Conservation (phyloP, 306 rosid species). For the Dalbergia cultrata region DNA sequence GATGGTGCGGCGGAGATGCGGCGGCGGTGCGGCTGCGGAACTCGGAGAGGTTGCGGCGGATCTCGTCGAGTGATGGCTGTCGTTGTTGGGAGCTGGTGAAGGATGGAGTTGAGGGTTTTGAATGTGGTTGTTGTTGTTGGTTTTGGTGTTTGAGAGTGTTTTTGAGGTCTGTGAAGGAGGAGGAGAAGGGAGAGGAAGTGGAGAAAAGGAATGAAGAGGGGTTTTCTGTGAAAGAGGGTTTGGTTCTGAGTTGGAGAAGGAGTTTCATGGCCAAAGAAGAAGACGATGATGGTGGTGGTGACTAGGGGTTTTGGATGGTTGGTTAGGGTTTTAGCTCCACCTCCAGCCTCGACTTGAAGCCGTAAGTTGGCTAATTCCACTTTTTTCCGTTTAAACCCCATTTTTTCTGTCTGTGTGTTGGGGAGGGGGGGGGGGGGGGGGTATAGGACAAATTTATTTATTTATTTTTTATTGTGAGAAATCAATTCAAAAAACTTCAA, state of each 20-base stretch:
- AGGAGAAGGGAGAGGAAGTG: not conserved
- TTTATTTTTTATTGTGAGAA: no score
- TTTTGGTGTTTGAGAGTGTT: no score
- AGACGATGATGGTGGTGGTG: not conserved
- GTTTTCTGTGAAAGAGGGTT: not conserved
- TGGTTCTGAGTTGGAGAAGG: not conserved
- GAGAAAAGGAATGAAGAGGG: not conserved
- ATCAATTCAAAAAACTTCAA: no score
- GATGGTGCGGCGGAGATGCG: no score
- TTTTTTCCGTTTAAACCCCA: no score
- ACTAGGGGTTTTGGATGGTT: not conserved
- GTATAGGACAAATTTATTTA: no score
- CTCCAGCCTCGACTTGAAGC: no score
- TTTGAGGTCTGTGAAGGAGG: not conserved
- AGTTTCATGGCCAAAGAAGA: not conserved
- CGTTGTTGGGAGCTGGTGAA: not conserved
- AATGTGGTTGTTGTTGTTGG: not conserved
- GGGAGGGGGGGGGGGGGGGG: no score
- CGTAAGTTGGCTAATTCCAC: no score
- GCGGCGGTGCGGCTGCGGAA: constrained; percentile 48
- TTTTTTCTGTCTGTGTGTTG: no score
- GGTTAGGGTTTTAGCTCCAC: not conserved
- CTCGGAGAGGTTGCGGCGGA: constrained; percentile 55
- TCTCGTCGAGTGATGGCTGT: constrained; percentile 43
- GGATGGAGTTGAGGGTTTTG: not conserved